Percentiles rank a stretch among this genome's conserved stretches.
These are phyloP conservation scores for Sporothrix mexicana DNA, from an alignment of 2,329 filamentous ascomycete species.

Conservation along the genomic window DNA sequence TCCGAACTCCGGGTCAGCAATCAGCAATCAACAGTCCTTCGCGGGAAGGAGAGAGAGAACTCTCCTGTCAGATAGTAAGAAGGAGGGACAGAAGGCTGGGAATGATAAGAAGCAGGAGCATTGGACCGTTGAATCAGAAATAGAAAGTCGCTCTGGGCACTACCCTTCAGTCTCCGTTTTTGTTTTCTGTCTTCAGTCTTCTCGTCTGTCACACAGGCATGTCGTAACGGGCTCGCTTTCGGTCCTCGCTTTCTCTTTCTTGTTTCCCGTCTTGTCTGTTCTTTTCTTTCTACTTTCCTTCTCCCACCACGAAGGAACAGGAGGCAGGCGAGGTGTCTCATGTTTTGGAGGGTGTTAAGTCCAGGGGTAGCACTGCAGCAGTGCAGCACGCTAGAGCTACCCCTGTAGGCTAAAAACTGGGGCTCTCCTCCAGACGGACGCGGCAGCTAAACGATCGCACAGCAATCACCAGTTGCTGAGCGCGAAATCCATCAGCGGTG, in stretches of 20 bases:
- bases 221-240: neutral
- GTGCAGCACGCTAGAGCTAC: neutral
- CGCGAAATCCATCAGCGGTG: neutral
- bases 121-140: neutral
- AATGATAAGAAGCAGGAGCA: neutral
- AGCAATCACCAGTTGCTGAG: neutral
- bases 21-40: neutral
- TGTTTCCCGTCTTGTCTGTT: neutral
- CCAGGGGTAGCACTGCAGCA: slow-evolving; percentile 13
- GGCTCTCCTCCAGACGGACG: neutral
- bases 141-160: neutral
- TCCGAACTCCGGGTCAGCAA: slow-evolving; percentile 21
- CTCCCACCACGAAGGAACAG: too few species aligned
- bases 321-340: slow-evolving; percentile 6
- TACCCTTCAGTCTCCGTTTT: too few species aligned
- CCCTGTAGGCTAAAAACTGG: neutral
- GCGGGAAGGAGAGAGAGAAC: neutral
- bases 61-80: too few species aligned
- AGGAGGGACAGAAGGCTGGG: too few species aligned
- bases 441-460: slow-evolving; percentile 14
- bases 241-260: neutral
- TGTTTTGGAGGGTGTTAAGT: neutral
- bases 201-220: too few species aligned
- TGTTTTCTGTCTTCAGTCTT: too few species aligned
- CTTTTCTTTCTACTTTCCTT: neutral